Base-by-base conservation (phyloP, 768 basidiomycete species). In the Hygrocybe punicea region DNA sequence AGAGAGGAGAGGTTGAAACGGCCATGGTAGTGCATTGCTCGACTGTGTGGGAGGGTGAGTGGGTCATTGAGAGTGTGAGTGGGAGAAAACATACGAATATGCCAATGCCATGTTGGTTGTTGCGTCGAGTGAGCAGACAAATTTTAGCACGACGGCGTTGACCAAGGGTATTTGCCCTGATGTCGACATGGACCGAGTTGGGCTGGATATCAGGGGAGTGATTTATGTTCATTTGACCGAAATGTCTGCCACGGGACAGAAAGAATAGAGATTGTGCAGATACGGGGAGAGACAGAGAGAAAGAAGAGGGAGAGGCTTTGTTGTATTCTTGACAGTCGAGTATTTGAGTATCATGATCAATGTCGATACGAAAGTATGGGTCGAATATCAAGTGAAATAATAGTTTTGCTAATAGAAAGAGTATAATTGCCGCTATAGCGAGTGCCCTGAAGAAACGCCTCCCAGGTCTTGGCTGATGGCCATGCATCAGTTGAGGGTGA, bases 91-190 rank as follows among this genome's bases (percentile, higher is more conserved):
- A 46, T 54, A 75, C 75, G 55, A 75, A 76, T 33, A 73, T 69
- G 29, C 74, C 74, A 25, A 76, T 66, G 35, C 75, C 75, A 42
- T 56, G 53, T 47, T 66, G 69, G n/a, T 61, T 61, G 2, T 65
- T 56, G 10, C 56, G 53, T 9, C 71, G 67, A 44, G 58, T 51
- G 47, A 72, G 60, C 11, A 66, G 54, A 61, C 75, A 76, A 13
- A 71, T 66, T 50, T 69, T 68, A 14, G 67, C 65, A 16, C 53
- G 61, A 47, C 70, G 67, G 29, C 62, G 67, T 51, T 73, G 69
- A 34, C 63, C 60, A 0, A 73, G 60, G 0, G 53, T 61, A 4
- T 8, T 8, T 29, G 29, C 29, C 29, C 29, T 29, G 33, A 75
- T 60, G 16, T 71, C 56, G 9, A 75, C 70, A 14, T 55, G 60